Base-by-base conservation (phyloP, 345 rosid genomes). In the Acer campestre region DNA sequence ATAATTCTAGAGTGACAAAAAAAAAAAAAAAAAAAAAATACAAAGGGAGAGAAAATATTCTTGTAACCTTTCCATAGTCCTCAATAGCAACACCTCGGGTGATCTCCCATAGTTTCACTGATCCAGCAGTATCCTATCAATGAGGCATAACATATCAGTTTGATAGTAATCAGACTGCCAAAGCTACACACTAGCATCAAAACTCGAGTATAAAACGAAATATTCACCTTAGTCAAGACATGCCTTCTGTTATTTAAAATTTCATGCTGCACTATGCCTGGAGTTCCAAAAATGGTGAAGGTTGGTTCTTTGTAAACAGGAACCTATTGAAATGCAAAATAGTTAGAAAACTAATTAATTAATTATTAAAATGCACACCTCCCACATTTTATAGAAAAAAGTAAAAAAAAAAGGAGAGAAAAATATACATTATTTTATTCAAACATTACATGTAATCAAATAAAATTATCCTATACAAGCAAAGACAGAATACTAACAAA, bases 81-180 rank as follows among this genome's bases (percentile, higher is more conserved):
- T 93, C 93, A 73, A 93, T 84, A 73, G 90, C 93, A 82, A 88
- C 81, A 67, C 99, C 99, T 84, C 84, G 86, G 20, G 98, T 97
- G 67, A 94, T 86, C 86, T 97, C 96, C 99, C 99, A 97, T 70
- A 94, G 91, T 88, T 97, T 97, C 77, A 97, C 98, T 6, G 95
- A 84, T 82, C 94, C 98, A 80, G 86, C 92, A 80, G 94, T 86
- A 76, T 94, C 99, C 99, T 97, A 81, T 78, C 73, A 85, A 77
- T 83, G 27, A 40, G 64, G 55, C 23, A 70, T 70, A 49, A 68
- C 35, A 61, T 23, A 84, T 77, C 69, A 70, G 77, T 82, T 73
- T 61, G 61, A 78, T n/a, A 22, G 73, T 13, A 61, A 68, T 46
- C 58, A 31, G 44, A 67, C 65, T 22, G 17, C 35, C 56, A 56